Evolutionary conservation across 78 protist species (phyloP), one percentile per base, ranked within the genome.

Genomic region (Polysphondylium violaceum): DNA sequence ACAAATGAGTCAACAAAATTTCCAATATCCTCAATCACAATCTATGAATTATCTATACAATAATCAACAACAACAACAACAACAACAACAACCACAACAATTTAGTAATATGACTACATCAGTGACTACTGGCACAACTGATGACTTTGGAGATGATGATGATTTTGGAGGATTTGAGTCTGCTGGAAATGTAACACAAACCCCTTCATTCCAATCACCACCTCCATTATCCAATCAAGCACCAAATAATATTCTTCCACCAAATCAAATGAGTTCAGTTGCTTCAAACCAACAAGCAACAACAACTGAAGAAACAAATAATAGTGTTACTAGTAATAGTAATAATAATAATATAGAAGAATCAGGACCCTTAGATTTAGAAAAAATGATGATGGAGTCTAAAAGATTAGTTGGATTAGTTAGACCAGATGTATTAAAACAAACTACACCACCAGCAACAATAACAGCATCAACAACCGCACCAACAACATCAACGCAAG

Each of bases 321-420:
- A 60, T 2, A 29, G 50, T 64, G 65, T 29, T 16, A n/a, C 74
- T n/a, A 23, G 33, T 65, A 51, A 65, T 21, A 65, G 40, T n/a
- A 38, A 33, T 65, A 65, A 65, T 65, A 65, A 19, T 38, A n/a
- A 21, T 31, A 23, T 47, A 33, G 23, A 2, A 41, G 19, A 29
- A 40, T 0, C 53, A 77, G 58, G 41, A 58, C 75, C 75, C 33
- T 38, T 83, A 40, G 91, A 83, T 83, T 69, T 83, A 59, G 77
- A 83, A 31, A 67, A 83, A 19, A 69, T 83, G 91, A 69, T 83
- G 79, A 53, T 47, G 29, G 91, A 83, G 23, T 58, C 79, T 2
- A 40, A 47, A 40, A 83, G 75, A 43, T 43, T 69, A 33, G 75
- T 67, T 19, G 91, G 79, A 38, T 44, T 69, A 40, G 25, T 23